A percentile compares a stretch with the other conserved stretches of the same genome.
Evolutionary conservation across 192 early-diverging fungal genomes (phyloP).

Genomic region (Backusella parvicylindrica): DNA sequence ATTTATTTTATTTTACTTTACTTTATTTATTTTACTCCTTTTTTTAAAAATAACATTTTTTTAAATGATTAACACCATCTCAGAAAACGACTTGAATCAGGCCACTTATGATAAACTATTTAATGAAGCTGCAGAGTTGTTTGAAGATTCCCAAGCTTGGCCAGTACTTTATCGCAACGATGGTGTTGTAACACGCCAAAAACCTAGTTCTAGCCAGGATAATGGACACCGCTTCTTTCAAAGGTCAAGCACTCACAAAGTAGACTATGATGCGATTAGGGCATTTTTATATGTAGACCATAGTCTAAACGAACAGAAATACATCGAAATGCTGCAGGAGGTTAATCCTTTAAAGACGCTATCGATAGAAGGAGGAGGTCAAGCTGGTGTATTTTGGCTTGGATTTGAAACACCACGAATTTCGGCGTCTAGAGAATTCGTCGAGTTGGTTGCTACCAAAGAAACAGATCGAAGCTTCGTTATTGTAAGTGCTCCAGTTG

Average conservation of each 20-base stretch:
- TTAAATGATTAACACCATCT: not conserved
- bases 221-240: not conserved
- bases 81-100: not conserved
- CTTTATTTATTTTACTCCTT: not conserved
- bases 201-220: not conserved
- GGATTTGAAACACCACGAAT: not conserved
- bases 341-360: not conserved
- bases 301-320: not conserved
- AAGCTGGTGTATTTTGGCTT: not conserved
- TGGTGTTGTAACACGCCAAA: not conserved
- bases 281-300: not conserved
- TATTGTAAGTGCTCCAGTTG: not conserved
- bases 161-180: not conserved
- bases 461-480: not conserved
- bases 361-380: not conserved
- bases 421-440: not conserved
- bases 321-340: not conserved
- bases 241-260: not conserved
- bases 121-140: not conserved
- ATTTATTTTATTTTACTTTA: not conserved
- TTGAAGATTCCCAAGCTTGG: not conserved
- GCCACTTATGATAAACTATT: not conserved
- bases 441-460: not conserved
- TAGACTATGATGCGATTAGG: not conserved
- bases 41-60: not conserved